These are phyloP conservation scores for Moesziomyces parantarcticus DNA, from an alignment of 1,284 basidiomycete species.

Conservation along the genomic window DNA sequence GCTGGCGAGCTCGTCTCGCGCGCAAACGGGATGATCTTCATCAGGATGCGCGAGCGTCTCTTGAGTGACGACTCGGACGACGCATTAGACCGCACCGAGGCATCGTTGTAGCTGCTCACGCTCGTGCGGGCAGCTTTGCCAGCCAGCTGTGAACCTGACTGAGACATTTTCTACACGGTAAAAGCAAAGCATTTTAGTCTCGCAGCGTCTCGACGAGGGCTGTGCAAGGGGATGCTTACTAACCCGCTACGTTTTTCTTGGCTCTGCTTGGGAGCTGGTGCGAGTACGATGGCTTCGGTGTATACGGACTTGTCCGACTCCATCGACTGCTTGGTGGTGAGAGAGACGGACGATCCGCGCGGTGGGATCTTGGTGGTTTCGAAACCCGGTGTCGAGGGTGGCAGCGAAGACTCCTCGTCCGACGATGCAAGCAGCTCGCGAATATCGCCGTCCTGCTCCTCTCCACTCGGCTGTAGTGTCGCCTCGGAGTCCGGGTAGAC, in stretches of 20 bases:
- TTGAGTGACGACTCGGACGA: slow-evolving; percentile 12
- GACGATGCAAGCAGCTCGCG: slow-evolving; percentile 35
- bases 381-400: slow-evolving; percentile 31
- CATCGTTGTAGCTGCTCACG: slow-evolving; percentile 14
- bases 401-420: slow-evolving; percentile 33
- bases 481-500: slow-evolving; percentile 27
- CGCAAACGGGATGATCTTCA: slow-evolving; percentile 44
- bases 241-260: slow-evolving; percentile 20
- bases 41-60: slow-evolving; percentile 24
- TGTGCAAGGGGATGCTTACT: slow-evolving; percentile 6
- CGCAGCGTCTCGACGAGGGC: too few relatives aligned
- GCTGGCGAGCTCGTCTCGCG: slow-evolving; percentile 8
- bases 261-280: slow-evolving; percentile 7
- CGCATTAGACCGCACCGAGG: slow-evolving; percentile 13
- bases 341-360: slow-evolving; percentile 13
- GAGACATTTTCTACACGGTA: slow-evolving; percentile 36
- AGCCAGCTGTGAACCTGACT: slow-evolving; percentile 41
- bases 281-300: slow-evolving; percentile 17
- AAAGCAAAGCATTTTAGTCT: too few relatives aligned
- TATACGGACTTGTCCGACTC: slow-evolving; percentile 32
- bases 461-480: background rate
- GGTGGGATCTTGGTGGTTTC: slow-evolving; percentile 29
- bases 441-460: slow-evolving; percentile 29
- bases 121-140: slow-evolving; percentile 33
- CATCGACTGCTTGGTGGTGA: slow-evolving; percentile 30